A percentile compares a stretch with the other conserved stretches of the same genome.
Evolutionary conservation across 2,329 filamentous ascomycete genomes (phyloP).

Genomic region (Didymosphaeria variabile): DNA sequence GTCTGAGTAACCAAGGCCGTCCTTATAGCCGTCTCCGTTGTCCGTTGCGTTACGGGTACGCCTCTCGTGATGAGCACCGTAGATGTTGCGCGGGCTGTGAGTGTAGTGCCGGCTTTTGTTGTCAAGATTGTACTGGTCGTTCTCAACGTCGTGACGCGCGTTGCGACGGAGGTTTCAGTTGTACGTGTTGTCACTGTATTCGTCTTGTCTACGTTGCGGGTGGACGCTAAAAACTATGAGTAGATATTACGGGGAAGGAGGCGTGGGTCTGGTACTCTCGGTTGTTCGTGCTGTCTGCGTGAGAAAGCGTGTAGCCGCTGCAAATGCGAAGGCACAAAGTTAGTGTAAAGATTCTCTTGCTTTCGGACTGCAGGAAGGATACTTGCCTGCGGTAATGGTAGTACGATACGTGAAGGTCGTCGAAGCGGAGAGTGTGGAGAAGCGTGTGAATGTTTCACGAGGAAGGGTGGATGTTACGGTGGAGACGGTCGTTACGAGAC

Average conservation of each 20-base stretch:
- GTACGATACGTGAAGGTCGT: not conserved
- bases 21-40: not conserved
- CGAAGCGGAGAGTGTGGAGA: not conserved
- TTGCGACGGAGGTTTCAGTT: not conserved
- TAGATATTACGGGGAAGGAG: not conserved
- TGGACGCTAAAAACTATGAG: not conserved
- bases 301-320: not conserved
- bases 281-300: too few relatives aligned
- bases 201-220: not conserved
- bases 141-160: not conserved
- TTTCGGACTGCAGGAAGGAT: not conserved
- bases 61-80: not conserved
- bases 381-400: not conserved
- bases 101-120: not conserved
- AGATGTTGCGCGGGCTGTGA: not conserved
- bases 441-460: not conserved
- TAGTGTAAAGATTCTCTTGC: not conserved
- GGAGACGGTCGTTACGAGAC: not conserved
- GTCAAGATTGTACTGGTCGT: not conserved
- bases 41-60: not conserved
- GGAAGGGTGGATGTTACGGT: not conserved
- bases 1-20: not conserved
- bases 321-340: too few relatives aligned
- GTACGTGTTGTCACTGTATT: not conserved
- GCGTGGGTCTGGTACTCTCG: too few relatives aligned